These are phyloP conservation scores for Talaromyces atroroseus DNA, from an alignment of 2,329 filamentous ascomycete genomes.

Conservation along the genomic window DNA sequence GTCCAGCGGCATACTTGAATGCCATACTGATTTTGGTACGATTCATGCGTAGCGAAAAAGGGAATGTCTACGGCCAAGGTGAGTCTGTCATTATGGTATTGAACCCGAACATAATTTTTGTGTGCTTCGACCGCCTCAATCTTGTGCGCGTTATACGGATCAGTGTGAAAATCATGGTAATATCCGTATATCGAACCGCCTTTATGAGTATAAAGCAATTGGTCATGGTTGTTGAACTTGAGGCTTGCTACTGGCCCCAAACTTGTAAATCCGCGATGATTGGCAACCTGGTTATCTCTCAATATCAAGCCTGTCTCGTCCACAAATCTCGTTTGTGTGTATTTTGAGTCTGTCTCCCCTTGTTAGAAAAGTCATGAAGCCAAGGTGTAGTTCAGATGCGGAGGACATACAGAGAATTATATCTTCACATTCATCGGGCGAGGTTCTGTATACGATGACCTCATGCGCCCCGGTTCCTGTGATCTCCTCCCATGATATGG, in stretches of 20 bases:
- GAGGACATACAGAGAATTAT: neutral
- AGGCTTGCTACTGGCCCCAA: slow-evolving; percentile 24
- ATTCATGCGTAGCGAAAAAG: slow-evolving; percentile 34
- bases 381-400: neutral
- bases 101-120: slow-evolving; percentile 1
- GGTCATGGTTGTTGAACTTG: slow-evolving; percentile 33
- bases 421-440: slow-evolving; percentile 8
- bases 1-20: slow-evolving; percentile 30
- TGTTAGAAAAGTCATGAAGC: neutral
- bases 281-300: neutral
- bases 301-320: slow-evolving; percentile 4
- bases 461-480: slow-evolving; percentile 19
- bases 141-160: neutral
- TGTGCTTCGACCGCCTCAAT: slow-evolving; percentile 1
- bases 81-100: slow-evolving; percentile 12
- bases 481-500: slow-evolving; percentile 33
- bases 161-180: slow-evolving; percentile 24
- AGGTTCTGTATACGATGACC: slow-evolving; percentile 26
- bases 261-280: neutral
- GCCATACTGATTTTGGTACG: slow-evolving; percentile 10
- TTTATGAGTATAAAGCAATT: slow-evolving; percentile 32
- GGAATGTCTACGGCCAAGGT: slow-evolving; percentile 35
- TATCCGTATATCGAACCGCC: slow-evolving; percentile 30
- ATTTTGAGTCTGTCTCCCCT: neutral
- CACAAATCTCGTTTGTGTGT: neutral